Conservation (phyloP, 345 rosid genomes). For the Syzygium oleosum region DNA sequence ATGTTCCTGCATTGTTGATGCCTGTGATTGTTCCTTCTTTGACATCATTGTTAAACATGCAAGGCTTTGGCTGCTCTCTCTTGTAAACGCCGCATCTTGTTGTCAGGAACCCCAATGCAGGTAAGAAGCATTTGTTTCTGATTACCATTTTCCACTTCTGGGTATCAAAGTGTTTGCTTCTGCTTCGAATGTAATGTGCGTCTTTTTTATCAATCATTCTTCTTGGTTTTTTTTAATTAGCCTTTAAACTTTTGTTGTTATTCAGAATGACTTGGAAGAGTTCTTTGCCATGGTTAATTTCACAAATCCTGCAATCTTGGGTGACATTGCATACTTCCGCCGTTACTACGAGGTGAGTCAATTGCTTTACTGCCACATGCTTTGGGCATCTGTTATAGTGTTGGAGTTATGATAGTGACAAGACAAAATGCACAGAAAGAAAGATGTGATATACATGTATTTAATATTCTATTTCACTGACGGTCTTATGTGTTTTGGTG, state of each 20-base stretch:
- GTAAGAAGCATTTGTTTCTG: conserved; percentile 16
- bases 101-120: conserved; percentile 99
- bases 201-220: too few species aligned
- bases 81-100: conserved; percentile 81
- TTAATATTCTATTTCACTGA: not conserved
- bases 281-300: conserved; percentile 99
- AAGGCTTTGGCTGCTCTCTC: conserved; percentile 91
- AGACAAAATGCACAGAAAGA: not conserved
- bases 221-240: not conserved
- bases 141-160: not conserved
- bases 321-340: conserved; percentile 83
- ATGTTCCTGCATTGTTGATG: conserved; percentile 1
- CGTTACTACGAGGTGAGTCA: conserved; percentile 78
- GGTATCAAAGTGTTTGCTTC: not conserved
- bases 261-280: conserved; percentile 97
- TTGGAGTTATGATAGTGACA: not conserved
- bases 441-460: not conserved
- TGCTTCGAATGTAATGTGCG: not conserved
- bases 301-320: conserved; percentile 89
- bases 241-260: not conserved
- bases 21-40: conserved; percentile 1
- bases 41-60: not conserved
- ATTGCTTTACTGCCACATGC: not conserved
- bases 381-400: not conserved
- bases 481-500: not conserved